Base-by-base conservation (phyloP, 2,329 filamentous ascomycete genomes). In the Xylariaceae sp. region DNA sequence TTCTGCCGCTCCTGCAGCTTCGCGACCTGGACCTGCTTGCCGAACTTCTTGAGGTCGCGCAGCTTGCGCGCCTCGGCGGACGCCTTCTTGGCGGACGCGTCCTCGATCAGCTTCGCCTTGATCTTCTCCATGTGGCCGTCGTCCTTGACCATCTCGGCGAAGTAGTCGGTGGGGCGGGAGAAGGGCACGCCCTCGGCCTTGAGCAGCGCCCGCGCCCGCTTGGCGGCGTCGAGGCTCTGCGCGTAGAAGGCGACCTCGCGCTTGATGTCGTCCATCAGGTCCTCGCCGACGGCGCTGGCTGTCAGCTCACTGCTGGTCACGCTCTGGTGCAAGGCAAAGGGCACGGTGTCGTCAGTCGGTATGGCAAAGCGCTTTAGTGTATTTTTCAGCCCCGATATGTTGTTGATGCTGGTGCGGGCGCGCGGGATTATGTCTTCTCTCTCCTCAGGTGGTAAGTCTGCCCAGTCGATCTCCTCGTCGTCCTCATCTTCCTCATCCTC, bases 81-180 rank as follows among this genome's bases (percentile, higher is more conserved):
- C 1, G 94, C 93, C 79, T 96, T 96, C 81, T 96, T 96, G 57
- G 85, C 81, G 9, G 93, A 90, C 0, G 93, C 94, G 69, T 95
- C 91, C 67, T 97, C 92, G 58, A 96, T 82, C 67, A 97, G 79
- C 81, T 95, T 96, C 68, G 87, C 85, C 81, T 95, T 95, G 71
- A 99, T 90, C 81, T 90, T 92, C 71, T 90, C 90, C 94, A 99
- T 99, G 74, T 97, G 94, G 67, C 95, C 93, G 71, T 99, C 94
- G 67, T 88, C 91, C 84, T 97, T 97, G 67, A 97, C 87, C 92
- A 97, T 99, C 80, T 99, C 94, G 37, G 94, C 94, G 67, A 99
- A 99, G 77, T 96, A 99, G 76, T 99, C 94, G 50, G 84, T 87
- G 3, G 94, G 94, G 8, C 94, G 84, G 23, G 91, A 88, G 75